Evolutionary conservation across 179 eudicot species (phyloP).

Genomic region (Silene noctiflora): DNA sequence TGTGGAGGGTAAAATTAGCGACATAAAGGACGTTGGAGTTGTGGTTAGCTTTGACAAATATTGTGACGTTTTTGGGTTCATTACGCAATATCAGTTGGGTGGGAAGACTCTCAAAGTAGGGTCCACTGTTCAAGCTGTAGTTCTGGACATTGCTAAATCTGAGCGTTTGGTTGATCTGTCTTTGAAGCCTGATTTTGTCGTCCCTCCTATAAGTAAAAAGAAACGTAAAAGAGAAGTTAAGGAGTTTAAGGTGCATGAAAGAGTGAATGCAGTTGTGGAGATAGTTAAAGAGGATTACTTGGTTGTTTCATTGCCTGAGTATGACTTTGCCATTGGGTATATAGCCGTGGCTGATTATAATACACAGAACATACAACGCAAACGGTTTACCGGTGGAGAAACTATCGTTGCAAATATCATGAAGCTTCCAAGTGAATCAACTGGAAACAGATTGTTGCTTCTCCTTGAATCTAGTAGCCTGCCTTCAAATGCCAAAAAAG

Average conservation of each 20-base stretch:
- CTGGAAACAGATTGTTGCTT: constrained; percentile 70
- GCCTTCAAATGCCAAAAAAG: constrained; percentile 69
- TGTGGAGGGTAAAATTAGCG: constrained; percentile 61
- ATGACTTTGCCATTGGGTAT: constrained; percentile 60
- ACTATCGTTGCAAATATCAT: constrained; percentile 63
- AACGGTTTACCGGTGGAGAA: constrained; percentile 59
- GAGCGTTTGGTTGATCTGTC: constrained; percentile 84
- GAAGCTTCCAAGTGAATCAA: constrained; percentile 72
- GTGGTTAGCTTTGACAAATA: constrained; percentile 63
- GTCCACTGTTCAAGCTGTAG: constrained; percentile 55
- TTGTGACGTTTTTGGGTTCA: constrained; percentile 67
- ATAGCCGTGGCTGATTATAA: constrained; percentile 71
- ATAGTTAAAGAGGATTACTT: constrained; percentile 81
- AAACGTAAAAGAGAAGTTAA: constrained; percentile 66
- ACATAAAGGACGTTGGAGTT: constrained; percentile 69
- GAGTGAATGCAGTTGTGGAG: constrained; percentile 70
- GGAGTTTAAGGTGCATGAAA: constrained; percentile 63
- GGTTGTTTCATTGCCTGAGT: constrained; percentile 79
- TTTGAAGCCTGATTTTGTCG: constrained; percentile 62
- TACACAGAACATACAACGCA: constrained; percentile 64
- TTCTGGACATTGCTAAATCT: constrained; percentile 72
- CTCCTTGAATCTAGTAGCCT: constrained; percentile 60
- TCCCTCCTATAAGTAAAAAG: constrained; percentile 48
- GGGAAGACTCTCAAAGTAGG: constrained; percentile 50
- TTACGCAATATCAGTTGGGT: constrained; percentile 66